phyloP scores from a whole-genome alignment of 352 stramenopile genomes.

The Phytophthora pistaciae region DNA sequence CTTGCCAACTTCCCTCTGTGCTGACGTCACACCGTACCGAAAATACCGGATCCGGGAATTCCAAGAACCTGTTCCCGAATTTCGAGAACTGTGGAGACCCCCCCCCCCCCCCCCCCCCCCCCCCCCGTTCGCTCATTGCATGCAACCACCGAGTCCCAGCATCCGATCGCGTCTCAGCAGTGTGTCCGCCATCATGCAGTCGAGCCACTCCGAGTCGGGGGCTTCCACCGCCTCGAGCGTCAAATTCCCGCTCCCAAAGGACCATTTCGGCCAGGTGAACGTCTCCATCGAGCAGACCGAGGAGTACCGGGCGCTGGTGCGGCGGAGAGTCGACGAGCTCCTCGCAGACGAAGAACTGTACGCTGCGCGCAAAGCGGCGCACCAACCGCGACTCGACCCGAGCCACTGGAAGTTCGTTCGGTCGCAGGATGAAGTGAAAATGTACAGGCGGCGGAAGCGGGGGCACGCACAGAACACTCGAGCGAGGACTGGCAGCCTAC shows the following conservation, averaged over 20 bases:
- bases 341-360: conserved; percentile 39
- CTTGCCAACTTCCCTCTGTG: conserved; percentile 29
- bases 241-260: conserved; percentile 41
- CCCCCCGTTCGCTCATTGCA: neutral
- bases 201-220: conserved; percentile 23
- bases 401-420: conserved; percentile 49
- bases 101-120: too few relatives aligned
- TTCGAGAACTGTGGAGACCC: conserved; percentile 2
- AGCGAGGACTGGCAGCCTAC: neutral
- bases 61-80: conserved; percentile 1
- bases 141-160: conserved; percentile 15
- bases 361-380: conserved; percentile 3
- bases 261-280: conserved; percentile 44
- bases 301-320: conserved; percentile 44
- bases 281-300: conserved; percentile 41
- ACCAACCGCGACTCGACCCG: conserved; percentile 31
- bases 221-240: conserved; percentile 21
- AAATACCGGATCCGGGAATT: conserved; percentile 13
- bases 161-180: conserved; percentile 4
- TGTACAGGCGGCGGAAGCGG: conserved; percentile 37
- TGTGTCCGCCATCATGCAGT: conserved; percentile 30
- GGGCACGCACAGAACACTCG: conserved; percentile 4
- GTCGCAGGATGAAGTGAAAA: conserved; percentile 43
- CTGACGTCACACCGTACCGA: conserved; percentile 15
- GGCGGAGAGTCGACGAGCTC: conserved; percentile 34